Percentiles rank a stretch among this genome's conserved stretches.
Conservation (phyloP, 2,329 filamentous ascomycete species). For the Exophiala sp. region DNA sequence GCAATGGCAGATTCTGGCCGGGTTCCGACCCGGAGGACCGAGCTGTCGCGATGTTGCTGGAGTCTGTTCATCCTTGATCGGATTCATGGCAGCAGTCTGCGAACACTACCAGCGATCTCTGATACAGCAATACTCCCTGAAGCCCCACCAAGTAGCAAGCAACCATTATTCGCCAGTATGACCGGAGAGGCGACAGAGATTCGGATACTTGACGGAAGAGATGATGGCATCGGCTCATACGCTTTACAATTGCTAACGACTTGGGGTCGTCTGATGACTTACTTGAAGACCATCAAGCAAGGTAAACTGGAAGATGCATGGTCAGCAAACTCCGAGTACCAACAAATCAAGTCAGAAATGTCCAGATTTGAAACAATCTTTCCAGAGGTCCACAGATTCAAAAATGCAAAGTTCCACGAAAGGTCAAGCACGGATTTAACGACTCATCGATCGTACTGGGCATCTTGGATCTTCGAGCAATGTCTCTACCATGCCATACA, state of each 20-base stretch:
- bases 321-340: constrained; percentile 19
- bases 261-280: constrained; percentile 23
- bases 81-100: constrained; percentile 23
- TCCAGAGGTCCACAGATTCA: constrained; percentile 22
- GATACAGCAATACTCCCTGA: constrained; percentile 17
- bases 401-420: constrained; percentile 15
- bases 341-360: constrained; percentile 22
- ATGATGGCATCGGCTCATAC: constrained; percentile 20
- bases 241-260: constrained; percentile 19
- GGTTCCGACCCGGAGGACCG: background rate
- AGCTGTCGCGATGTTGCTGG: constrained; percentile 21
- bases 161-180: no score
- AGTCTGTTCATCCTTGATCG: constrained; percentile 24
- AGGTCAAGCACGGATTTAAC: constrained; percentile 8
- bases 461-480: constrained; percentile 22
- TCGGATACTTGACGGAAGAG: constrained; percentile 2
- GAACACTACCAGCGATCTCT: constrained; percentile 12
- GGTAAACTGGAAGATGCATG: constrained; percentile 19
- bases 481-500: constrained; percentile 24
- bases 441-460: constrained; percentile 20
- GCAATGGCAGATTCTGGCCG: constrained; percentile 1
- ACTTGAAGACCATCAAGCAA: constrained; percentile 19
- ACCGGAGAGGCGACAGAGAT: background rate
- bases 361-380: constrained; percentile 22
- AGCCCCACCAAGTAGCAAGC: constrained; percentile 4